phyloP scores from a whole-genome alignment of 2,329 filamentous ascomycete genomes.

The Epicoccum sorghinum region DNA sequence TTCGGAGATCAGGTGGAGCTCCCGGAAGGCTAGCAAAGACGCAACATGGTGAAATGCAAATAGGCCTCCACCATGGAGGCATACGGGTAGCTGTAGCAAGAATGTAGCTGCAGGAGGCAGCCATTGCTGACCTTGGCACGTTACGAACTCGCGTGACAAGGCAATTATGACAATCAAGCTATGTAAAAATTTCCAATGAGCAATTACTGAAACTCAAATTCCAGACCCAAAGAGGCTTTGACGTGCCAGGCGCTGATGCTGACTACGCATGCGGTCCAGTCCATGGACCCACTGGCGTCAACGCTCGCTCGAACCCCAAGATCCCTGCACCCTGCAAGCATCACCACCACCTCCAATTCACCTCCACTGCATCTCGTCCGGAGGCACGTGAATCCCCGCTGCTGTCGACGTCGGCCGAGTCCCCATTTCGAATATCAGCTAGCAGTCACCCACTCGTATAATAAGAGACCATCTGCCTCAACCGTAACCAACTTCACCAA shows the following conservation, averaged over 20 bases:
- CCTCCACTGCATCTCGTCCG: constrained; percentile 12
- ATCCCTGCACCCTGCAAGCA: constrained; percentile 12
- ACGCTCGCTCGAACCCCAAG: constrained; percentile 6
- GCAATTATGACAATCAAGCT: neutral
- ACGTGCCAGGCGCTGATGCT: constrained; percentile 2
- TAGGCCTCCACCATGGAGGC: neutral
- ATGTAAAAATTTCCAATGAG: neutral
- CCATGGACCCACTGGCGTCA: neutral
- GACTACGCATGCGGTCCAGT: constrained; percentile 7
- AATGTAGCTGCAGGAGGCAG: neutral
- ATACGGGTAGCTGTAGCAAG: neutral
- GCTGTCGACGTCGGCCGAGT: constrained; percentile 17
- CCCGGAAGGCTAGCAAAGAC: constrained; percentile 2
- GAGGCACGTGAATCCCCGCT: constrained; percentile 3
- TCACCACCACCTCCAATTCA: constrained; percentile 8
- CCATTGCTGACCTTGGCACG: neutral
- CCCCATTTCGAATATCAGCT: neutral
- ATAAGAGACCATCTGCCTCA: too few relatives aligned
- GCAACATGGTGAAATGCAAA: constrained; percentile 12
- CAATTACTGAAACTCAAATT: constrained; percentile 2
- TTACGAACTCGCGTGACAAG: neutral
- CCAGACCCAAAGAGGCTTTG: neutral
- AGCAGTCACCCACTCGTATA: neutral
- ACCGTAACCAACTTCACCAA: too few relatives aligned
- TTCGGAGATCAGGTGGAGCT: constrained; percentile 11